Conservation (phyloP, 2,329 filamentous ascomycete genomes). For the Cytospora mali region DNA sequence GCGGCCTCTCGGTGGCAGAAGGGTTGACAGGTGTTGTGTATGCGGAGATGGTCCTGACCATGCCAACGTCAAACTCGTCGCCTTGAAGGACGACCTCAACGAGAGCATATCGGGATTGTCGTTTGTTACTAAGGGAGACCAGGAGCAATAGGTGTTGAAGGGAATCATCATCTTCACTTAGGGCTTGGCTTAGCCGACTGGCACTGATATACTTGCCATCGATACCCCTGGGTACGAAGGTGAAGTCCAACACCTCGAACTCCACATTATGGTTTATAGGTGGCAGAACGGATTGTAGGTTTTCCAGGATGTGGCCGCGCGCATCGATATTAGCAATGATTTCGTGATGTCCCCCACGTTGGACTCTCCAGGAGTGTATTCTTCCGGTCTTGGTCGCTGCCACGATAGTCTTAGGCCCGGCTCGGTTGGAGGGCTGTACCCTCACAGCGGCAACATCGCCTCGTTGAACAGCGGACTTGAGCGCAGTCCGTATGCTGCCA, state of each 20-base stretch:
- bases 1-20: slow-evolving; percentile 53
- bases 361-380: slow-evolving; percentile 84
- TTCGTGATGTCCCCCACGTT: slow-evolving; percentile 82
- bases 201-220: slow-evolving; percentile 53
- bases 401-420: slow-evolving; percentile 84
- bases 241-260: slow-evolving; percentile 79
- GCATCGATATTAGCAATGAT: slow-evolving; percentile 73
- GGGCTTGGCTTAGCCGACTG: slow-evolving; percentile 54
- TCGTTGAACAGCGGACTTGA: slow-evolving; percentile 70
- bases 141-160: slow-evolving; percentile 65
- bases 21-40: slow-evolving; percentile 58
- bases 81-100: slow-evolving; percentile 69
- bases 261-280: slow-evolving; percentile 56
- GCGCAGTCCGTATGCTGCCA: slow-evolving; percentile 76
- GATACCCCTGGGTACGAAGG: slow-evolving; percentile 62
- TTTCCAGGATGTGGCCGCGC: slow-evolving; percentile 63
- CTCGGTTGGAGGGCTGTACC: slow-evolving; percentile 69
- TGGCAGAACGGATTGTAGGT: slow-evolving; percentile 60
- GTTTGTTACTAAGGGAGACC: slow-evolving; percentile 56
- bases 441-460: slow-evolving; percentile 81
- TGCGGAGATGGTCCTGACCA: slow-evolving; percentile 68
- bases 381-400: slow-evolving; percentile 76
- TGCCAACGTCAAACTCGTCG: slow-evolving; percentile 58
- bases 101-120: slow-evolving; percentile 68
- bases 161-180: slow-evolving; percentile 52